Conservation (phyloP, 306 rosid species). For the Styphnolobium japonicum region DNA sequence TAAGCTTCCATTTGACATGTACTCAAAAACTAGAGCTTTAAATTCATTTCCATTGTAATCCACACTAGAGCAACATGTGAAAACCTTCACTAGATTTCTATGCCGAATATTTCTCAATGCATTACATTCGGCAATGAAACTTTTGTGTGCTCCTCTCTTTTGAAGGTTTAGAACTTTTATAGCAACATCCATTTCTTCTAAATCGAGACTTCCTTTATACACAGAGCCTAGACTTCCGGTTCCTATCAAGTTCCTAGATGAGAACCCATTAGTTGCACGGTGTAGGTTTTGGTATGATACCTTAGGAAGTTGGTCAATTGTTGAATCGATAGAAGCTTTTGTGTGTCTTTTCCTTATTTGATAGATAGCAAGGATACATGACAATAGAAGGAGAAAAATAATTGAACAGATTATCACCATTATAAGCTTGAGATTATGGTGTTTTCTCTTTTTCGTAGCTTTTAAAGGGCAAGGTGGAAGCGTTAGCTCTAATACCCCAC, state of each 20-base stretch:
- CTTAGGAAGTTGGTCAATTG: not conserved
- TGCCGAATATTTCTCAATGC: no score
- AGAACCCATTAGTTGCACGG: not conserved
- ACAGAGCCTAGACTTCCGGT: not conserved
- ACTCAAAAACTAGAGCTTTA: no score
- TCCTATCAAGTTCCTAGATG: not conserved
- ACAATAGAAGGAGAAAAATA: no score
- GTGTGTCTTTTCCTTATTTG: not conserved
- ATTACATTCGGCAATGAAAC: no score
- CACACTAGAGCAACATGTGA: no score
- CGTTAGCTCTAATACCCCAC: not conserved
- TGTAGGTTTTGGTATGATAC: not conserved
- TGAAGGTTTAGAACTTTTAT: not conserved
- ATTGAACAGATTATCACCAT: no score
- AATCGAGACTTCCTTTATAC: no score
- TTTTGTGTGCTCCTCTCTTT: not conserved
- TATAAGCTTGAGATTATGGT: no score
- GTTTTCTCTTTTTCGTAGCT: not conserved
- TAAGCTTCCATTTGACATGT: no score
- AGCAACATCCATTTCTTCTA: not conserved
- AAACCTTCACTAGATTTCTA: no score
- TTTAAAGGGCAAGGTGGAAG: not conserved
- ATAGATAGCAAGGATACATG: not conserved
- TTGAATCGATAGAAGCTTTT: not conserved
- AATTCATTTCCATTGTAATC: no score